Evolutionary conservation across 192 early-diverging fungal genomes (phyloP).

Genomic region (Gryganskiella cystojenkinii): DNA sequence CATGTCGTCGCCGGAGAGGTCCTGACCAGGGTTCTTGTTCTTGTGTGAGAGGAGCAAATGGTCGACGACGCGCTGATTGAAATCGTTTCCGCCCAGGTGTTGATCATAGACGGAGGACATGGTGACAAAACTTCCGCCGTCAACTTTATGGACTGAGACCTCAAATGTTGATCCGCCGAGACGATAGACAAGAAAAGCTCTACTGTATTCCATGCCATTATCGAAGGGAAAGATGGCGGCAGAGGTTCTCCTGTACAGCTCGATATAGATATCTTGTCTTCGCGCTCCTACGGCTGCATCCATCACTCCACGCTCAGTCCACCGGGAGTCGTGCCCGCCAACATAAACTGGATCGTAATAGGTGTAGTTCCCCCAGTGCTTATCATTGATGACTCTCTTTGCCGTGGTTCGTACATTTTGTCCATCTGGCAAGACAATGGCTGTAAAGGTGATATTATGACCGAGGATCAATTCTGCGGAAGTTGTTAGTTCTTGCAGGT

Average conservation of each 20-base stretch:
- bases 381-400: constrained; percentile 6
- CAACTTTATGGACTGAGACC: constrained; percentile 80
- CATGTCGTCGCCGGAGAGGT: constrained; percentile 10
- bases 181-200: constrained; percentile 81
- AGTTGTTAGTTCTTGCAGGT: constrained; percentile 7
- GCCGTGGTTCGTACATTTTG: constrained; percentile 9
- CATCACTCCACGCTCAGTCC: background rate
- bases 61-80: constrained; percentile 86
- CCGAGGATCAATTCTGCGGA: constrained; percentile 8
- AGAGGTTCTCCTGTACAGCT: background rate
- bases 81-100: constrained; percentile 87
- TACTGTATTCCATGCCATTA: constrained; percentile 60
- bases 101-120: constrained; percentile 85
- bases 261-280: background rate
- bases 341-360: background rate
- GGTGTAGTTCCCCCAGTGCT: constrained; percentile 10
- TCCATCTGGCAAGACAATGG: background rate
- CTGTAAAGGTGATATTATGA: background rate
- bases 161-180: constrained; percentile 86
- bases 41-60: constrained; percentile 87
- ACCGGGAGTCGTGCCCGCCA: background rate
- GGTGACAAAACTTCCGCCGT: constrained; percentile 81
- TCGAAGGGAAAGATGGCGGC: constrained; percentile 3
- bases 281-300: background rate
- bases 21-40: constrained; percentile 70